A percentile compares a stretch with the other conserved stretches of the same genome.
Conservation (phyloP, 768 basidiomycete species). For the Boletus eberwhitei region DNA sequence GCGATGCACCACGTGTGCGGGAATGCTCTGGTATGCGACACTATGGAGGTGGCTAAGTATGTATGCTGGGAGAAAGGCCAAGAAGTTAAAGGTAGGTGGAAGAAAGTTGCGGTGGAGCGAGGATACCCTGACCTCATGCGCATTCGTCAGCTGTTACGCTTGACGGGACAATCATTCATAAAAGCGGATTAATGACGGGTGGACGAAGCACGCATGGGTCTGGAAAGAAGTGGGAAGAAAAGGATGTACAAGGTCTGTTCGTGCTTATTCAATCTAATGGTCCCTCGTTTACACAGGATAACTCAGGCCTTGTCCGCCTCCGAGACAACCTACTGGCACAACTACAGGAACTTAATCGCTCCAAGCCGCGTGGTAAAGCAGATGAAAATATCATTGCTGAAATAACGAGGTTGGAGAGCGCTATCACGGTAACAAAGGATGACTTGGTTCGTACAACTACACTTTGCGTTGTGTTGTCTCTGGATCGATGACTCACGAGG, state of each 20-base stretch:
- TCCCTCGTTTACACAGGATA: not conserved
- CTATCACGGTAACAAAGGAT: constrained; percentile 71
- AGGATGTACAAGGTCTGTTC: constrained; percentile 77
- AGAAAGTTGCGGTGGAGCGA: constrained; percentile 40
- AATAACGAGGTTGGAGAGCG: constrained; percentile 74
- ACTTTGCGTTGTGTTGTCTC: not conserved
- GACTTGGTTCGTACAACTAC: constrained; percentile 59
- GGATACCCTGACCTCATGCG: not conserved
- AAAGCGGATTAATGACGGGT: constrained; percentile 96
- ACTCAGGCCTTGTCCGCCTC: constrained; percentile 49
- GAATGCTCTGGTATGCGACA: constrained; percentile 92
- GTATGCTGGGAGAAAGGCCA: constrained; percentile 94
- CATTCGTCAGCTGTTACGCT: constrained; percentile 77
- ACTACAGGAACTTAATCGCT: constrained; percentile 78
- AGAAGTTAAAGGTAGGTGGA: constrained; percentile 85
- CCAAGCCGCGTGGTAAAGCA: constrained; percentile 77
- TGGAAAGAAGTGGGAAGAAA: constrained; percentile 93
- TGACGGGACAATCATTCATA: constrained; percentile 96
- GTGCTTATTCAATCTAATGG: constrained; percentile 22
- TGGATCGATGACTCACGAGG: not conserved
- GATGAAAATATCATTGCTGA: constrained; percentile 79
- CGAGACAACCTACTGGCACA: constrained; percentile 72
- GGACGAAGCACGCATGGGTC: constrained; percentile 74
- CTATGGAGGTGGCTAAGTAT: constrained; percentile 87
- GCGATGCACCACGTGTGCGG: constrained; percentile 98